Evolutionary conservation across 768 basidiomycete genomes (phyloP), one percentile per base, ranked within the genome.

Genomic region (Lanmaoa pseudosensibilis): DNA sequence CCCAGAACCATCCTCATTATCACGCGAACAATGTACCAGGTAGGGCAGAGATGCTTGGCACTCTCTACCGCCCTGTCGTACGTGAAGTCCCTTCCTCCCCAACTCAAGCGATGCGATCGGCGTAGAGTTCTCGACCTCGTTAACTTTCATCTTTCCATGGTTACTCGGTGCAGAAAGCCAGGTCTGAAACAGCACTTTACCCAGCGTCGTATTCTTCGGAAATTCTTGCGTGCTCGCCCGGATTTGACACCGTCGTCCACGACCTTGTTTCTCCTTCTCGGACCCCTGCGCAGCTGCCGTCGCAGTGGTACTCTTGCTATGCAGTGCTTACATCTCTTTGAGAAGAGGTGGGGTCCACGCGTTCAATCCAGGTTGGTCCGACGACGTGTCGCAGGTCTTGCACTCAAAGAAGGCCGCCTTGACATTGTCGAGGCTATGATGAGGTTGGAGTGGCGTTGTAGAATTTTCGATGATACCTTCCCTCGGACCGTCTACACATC

Each of bases 361-460:
- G 73, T 86, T 6, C 80, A 80, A 61, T 83, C 87, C 71, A 74
- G 77, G 50, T 73, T 76, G 21, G 87, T 90, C 21, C 78, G 81
- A 64, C 80, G 84, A 55, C 81, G 85, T 40, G 69, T 90, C 50
- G 78, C 79, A 6, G 71, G 69, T 40, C 74, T 87, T 46, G 88
- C 87, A 32, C 64, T 86, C 52, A 87, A 85, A 68, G 83, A 90
- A 73, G 82, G 85, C 16, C 79, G 85, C 44, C 69, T 75, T 58
- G 83, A 83, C 63, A 79, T 87, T 55, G 71, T 67, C 38, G 58
- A 50, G 21, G 52, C 59, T 30, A 71, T 74, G 57, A 46, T 68
- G 25, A 59, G 43, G 56, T 49, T 55, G 45, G 63, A 69, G 39
- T 16, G 46, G 36, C 52, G 65, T 19, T 33, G 52, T 40, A 59